Conservation (phyloP, 169 alveolate genomes). For the Neospora caninum region DNA sequence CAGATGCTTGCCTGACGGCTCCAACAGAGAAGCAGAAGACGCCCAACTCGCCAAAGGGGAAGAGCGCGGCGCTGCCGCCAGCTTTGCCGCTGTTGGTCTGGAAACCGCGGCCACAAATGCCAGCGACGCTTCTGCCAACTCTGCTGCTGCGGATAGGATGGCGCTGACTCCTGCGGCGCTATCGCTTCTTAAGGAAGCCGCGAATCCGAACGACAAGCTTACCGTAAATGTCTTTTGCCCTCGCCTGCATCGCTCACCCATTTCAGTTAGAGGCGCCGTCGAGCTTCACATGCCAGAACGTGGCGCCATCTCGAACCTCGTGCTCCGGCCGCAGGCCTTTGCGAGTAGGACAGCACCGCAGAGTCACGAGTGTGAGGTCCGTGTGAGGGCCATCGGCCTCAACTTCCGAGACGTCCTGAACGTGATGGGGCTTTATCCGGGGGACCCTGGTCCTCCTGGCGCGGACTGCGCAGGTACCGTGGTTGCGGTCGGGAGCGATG, state of each 20-base stretch:
- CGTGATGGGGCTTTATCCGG: constrained; percentile 83
- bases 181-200: background rate
- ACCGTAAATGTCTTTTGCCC: constrained; percentile 16
- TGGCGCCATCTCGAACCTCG: constrained; percentile 65
- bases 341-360: constrained; percentile 39
- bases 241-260: constrained; percentile 29
- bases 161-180: background rate
- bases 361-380: constrained; percentile 53
- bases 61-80: background rate
- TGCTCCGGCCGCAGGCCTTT: constrained; percentile 66
- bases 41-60: background rate
- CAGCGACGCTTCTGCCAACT: constrained; percentile 21
- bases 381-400: constrained; percentile 73
- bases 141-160: background rate
- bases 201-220: background rate
- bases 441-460: constrained; percentile 87
- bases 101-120: background rate
- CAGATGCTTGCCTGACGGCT: background rate
- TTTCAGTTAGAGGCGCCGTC: constrained; percentile 49
- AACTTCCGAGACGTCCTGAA: constrained; percentile 80
- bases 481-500: constrained; percentile 72
- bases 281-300: constrained; percentile 70
- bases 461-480: constrained; percentile 79
- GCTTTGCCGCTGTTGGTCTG: background rate
- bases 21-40: background rate